Evolutionary conservation across 129 eudicot species (phyloP).

Genomic region (Tanacetum coccineum): DNA sequence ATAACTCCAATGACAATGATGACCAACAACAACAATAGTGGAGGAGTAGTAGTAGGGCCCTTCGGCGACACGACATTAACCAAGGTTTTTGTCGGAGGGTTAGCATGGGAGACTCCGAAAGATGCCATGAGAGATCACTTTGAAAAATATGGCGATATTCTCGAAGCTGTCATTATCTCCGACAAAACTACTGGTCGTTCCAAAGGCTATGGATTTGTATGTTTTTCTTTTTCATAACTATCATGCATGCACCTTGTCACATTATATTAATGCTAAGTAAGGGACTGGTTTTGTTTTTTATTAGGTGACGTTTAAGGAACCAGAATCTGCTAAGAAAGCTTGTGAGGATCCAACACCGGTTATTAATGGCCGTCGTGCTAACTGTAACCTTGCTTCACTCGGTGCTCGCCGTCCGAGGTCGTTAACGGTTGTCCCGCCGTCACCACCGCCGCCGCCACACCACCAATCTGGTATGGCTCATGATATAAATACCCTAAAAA

Average conservation of each 20-base stretch:
- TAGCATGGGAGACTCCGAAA: constrained; percentile 92
- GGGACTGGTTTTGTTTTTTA: background rate
- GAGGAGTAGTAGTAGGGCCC: constrained; percentile 22
- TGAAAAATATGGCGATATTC: constrained; percentile 70
- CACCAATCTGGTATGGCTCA: constrained; percentile 49
- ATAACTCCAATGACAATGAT: constrained; percentile 30
- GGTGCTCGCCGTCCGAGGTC: constrained; percentile 78
- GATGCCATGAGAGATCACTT: constrained; percentile 73
- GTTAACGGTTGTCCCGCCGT: constrained; percentile 25
- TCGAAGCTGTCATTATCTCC: constrained; percentile 86
- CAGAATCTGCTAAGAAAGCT: constrained; percentile 91
- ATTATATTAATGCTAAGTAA: background rate
- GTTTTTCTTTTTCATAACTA: constrained; percentile 20
- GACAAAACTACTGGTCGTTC: constrained; percentile 88
- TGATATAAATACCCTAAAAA: too few relatives aligned
- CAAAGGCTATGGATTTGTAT: constrained; percentile 93
- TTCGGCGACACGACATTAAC: constrained; percentile 78
- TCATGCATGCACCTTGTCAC: background rate
- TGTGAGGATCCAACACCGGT: constrained; percentile 96
- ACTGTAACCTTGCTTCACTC: constrained; percentile 88
- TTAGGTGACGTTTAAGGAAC: constrained; percentile 85
- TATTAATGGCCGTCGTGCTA: constrained; percentile 94
- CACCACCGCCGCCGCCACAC: constrained; percentile 37
- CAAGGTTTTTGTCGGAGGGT: constrained; percentile 87
- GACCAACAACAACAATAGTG: constrained; percentile 27